These are phyloP conservation scores for Colletotrichum somersetense DNA, from an alignment of 2,329 filamentous ascomycete genomes.

Conservation along the genomic window DNA sequence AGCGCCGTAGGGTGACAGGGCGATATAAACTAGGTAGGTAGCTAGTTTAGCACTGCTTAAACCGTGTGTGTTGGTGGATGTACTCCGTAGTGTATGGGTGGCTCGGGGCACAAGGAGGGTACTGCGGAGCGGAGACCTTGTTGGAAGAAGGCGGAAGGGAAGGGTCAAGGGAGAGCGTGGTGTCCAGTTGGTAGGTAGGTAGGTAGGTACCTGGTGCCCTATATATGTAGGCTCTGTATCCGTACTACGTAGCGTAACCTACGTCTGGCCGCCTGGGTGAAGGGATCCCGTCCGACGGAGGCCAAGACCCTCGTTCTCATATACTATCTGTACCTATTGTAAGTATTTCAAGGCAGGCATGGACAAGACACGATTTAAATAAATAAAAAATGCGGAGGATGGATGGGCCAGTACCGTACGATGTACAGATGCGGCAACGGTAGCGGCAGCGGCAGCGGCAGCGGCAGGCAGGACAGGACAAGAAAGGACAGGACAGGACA, in stretches of 20 bases:
- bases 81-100: neutral
- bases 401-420: neutral
- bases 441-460: neutral
- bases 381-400: neutral
- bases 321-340: neutral
- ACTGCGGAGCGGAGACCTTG: conserved; percentile 4
- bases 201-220: neutral
- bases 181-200: no score
- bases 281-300: neutral
- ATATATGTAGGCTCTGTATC: neutral
- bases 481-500: no score
- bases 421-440: neutral
- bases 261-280: neutral
- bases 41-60: conserved; percentile 5
- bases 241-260: neutral
- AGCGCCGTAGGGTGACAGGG: conserved; percentile 24
- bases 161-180: neutral
- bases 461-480: neutral
- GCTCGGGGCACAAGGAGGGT: conserved; percentile 24
- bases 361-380: neutral
- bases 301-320: neutral
- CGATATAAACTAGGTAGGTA: conserved; percentile 1
- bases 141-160: neutral
- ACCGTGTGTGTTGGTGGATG: conserved; percentile 2
- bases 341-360: neutral